Evolutionary conservation across 345 rosid genomes (phyloP), one percentile per base, ranked within the genome.

Genomic region (Salix purpurea): DNA sequence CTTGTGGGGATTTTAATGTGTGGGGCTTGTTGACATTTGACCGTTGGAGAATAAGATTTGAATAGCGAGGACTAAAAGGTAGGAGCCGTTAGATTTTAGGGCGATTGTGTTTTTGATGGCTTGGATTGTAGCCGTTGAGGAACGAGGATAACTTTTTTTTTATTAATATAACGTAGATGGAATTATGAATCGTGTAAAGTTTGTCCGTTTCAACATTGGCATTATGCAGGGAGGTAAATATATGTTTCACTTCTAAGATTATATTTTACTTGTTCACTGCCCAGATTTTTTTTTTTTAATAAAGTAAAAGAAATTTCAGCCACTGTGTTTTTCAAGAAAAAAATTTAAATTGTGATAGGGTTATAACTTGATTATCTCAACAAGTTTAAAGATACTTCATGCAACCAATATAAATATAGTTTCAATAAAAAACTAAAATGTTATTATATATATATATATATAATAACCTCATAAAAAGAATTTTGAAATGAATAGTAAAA

Each of bases 11-110:
- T 60, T 77, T 71, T 2, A 71, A 71, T 37, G 7, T 16, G 6
- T 14, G 26, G 56, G 69, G 46, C 9, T 28, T 68, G 36, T 13
- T 58, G 44, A 12, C 44, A 40, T 40, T 10, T 40, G 70, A 73
- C 81, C 73, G 81, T 73, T 78, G 77, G 64, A 54, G 14, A 40
- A 10, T 21, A 7, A 19, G 61, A 67, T 60, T 69, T 60, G 74
- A 70, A 76, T 16, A 32, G 58, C n/a, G 48, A 18, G 30, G 26
- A 26, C 7, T 40, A 69, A 67, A 68, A 69, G 24, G 71, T 16
- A 7, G 4, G 32, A 58, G 74, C 74, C 81, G 81, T 78, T 73
- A 12, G 77, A 73, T 67, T 7, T 21, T 4, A 1, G 44, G 2
- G 62, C 8, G 60, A 40, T 36, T 5, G 24, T n/a, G 4, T 58